These are phyloP conservation scores for Avena eriantha DNA, from an alignment of 176 grass and related monocot genomes.

Conservation along the genomic window DNA sequence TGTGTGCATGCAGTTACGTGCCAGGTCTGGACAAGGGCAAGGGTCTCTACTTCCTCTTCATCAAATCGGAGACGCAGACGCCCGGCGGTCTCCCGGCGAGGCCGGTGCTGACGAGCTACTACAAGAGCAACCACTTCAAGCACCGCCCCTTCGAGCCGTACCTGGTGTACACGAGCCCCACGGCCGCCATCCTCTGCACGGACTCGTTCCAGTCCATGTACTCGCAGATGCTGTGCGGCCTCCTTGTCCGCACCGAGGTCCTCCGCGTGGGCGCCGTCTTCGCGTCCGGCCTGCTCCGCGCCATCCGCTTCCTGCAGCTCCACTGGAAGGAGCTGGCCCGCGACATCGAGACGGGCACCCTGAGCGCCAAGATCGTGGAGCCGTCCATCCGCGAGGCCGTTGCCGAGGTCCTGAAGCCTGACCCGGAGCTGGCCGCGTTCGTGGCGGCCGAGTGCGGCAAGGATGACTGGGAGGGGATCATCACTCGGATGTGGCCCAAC, in stretches of 20 bases:
- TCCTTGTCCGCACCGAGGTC: slow-evolving; percentile 68
- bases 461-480: slow-evolving; percentile 75
- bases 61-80: slow-evolving; percentile 91
- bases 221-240: slow-evolving; percentile 90
- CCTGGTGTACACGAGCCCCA: slow-evolving; percentile 94
- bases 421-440: slow-evolving; percentile 56
- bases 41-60: slow-evolving; percentile 94
- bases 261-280: slow-evolving; percentile 97
- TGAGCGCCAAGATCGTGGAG: slow-evolving; percentile 59
- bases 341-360: slow-evolving; percentile 65
- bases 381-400: slow-evolving; percentile 69
- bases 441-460: slow-evolving; percentile 62
- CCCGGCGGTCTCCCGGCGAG: slow-evolving; percentile 79
- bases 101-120: slow-evolving; percentile 95
- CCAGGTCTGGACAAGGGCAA: slow-evolving; percentile 85
- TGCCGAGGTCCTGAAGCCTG: slow-evolving; percentile 51
- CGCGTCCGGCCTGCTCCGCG: slow-evolving; percentile 93
- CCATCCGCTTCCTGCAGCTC: slow-evolving; percentile 85
- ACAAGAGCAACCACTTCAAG: slow-evolving; percentile 96
- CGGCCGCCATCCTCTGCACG: slow-evolving; percentile 80
- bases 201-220: slow-evolving; percentile 99
- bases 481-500: slow-evolving; percentile 85
- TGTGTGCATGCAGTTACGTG: slow-evolving; percentile 59
- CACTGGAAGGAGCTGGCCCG: slow-evolving; percentile 76
- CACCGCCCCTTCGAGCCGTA: slow-evolving; percentile 78